Base-by-base conservation (phyloP, 1,284 basidiomycete species). In the Testicularia cyperi region DNA sequence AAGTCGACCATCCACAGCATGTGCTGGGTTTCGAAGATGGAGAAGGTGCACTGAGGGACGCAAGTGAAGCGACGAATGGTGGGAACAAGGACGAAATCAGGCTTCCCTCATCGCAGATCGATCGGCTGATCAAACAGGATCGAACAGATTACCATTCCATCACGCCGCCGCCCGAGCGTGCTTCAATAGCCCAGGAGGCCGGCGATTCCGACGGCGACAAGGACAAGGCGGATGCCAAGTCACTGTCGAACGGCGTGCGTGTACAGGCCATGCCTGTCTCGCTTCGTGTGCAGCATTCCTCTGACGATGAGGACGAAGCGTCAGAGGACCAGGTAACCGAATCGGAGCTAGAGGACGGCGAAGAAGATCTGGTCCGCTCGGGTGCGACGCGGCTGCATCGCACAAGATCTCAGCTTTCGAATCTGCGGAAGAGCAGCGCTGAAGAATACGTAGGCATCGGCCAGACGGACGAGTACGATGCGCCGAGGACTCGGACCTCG, bases 321-420 rank as follows among this genome's bases (percentile, higher is more conserved):
- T 46, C 56, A 8, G 43, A 56, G 12, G 39, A 37, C 18, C 55
- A 57, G 33, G 46, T 60, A 22, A 52, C 58, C 7, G 66, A 68
- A 45, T 64, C 58, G 40, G 58, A 56, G 28, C 33, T 68, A 29
- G 55, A 60, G 27, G 66, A 62, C 20, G 64, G 46, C 25, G 65
- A 68, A 41, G 58, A 44, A 27, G 47, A 53, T 29, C 57, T 61
- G 5, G 52, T 69, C 3, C 53, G 49, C 37, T 47, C 48, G 34
- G 61, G 64, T 21, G 46, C 56, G 5, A 67, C 60, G 42, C 53
- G 61, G 4, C 27, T 67, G 23, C 47, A 54, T 9, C 44, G 60
- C n/a, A 61, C 52, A 22, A 44, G 53, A 35, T 63, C 60, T 34
- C 45, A 57, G 44, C 48, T 52, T 38, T 57, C 54, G 2, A 44